Conservation (phyloP, 2,329 filamentous ascomycete genomes). For the Colletotrichum sp. region DNA sequence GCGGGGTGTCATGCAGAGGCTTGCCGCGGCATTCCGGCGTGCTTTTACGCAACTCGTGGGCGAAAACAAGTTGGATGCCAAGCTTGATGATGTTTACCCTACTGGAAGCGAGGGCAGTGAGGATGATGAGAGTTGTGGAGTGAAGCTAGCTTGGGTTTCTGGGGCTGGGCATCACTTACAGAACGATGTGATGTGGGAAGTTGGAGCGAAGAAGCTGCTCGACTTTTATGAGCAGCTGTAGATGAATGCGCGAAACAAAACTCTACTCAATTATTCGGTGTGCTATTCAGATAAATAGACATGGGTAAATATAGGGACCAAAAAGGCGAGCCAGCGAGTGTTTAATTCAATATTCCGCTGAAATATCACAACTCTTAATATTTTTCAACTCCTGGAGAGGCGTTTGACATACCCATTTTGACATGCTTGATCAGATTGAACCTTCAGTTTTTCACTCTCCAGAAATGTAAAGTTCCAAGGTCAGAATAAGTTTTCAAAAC, state of each 20-base stretch:
- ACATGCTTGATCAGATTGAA: not conserved
- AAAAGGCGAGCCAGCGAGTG: not conserved
- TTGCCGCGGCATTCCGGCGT: constrained; percentile 42
- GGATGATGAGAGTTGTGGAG: constrained; percentile 37
- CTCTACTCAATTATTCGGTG: not conserved
- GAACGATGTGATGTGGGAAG: constrained; percentile 54
- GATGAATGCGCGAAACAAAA: not conserved
- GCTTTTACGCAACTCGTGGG: constrained; percentile 34
- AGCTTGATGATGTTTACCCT: constrained; percentile 6
- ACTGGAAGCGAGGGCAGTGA: constrained; percentile 25
- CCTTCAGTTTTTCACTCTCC: fast-evolving
- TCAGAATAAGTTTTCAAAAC: not conserved
- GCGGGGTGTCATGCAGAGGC: constrained; percentile 35
- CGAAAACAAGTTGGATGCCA: constrained; percentile 32
- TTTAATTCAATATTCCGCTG: not conserved
- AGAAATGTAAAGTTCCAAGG: fast-evolving
- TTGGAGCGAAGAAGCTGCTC: constrained; percentile 49
- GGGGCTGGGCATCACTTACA: constrained; percentile 58
- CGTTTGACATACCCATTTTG: fast-evolving
- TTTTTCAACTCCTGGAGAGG: not conserved
- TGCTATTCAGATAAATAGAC: not conserved
- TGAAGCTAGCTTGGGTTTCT: constrained; percentile 45
- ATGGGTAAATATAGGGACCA: not conserved
- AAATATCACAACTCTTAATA: not conserved
- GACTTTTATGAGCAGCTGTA: constrained; percentile 37